These are phyloP conservation scores for Amoebophrya sp. DNA, from an alignment of 169 alveolate genomes.

Conservation along the genomic window DNA sequence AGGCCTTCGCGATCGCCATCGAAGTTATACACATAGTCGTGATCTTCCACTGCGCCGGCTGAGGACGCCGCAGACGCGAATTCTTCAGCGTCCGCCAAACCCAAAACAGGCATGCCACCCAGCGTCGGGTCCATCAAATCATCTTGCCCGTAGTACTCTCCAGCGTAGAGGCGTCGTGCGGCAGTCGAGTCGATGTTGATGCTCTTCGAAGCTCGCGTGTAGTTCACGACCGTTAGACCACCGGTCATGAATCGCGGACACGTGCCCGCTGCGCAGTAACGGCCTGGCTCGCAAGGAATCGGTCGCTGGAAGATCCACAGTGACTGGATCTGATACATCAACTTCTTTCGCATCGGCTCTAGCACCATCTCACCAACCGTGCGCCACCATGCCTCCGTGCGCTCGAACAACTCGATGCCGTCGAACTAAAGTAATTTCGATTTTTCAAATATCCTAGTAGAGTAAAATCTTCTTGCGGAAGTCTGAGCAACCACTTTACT, in stretches of 20 bases:
- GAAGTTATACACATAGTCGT: no score
- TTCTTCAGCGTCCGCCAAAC: no score
- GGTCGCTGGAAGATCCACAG: not conserved
- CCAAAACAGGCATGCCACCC: no score
- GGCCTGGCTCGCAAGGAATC: not conserved
- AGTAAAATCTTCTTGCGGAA: no score
- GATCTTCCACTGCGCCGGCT: no score
- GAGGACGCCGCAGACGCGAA: no score
- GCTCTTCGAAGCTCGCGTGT: not conserved
- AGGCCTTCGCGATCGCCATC: no score
- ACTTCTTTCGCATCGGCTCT: not conserved
- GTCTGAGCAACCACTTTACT: no score
- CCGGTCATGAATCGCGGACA: not conserved
- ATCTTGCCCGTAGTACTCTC: no score
- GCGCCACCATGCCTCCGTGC: not conserved
- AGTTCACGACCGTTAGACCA: not conserved
- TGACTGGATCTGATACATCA: not conserved
- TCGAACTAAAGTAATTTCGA: not conserved
- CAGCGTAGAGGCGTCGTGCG: no score
- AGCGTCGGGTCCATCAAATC: no score
- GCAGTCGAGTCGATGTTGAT: not conserved
- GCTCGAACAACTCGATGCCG: not conserved
- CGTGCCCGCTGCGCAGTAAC: not conserved
- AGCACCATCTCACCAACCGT: not conserved
- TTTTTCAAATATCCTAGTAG: no score